These are phyloP conservation scores for Colletotrichum sansevieriae DNA, from an alignment of 2,329 filamentous ascomycete genomes.

Conservation along the genomic window DNA sequence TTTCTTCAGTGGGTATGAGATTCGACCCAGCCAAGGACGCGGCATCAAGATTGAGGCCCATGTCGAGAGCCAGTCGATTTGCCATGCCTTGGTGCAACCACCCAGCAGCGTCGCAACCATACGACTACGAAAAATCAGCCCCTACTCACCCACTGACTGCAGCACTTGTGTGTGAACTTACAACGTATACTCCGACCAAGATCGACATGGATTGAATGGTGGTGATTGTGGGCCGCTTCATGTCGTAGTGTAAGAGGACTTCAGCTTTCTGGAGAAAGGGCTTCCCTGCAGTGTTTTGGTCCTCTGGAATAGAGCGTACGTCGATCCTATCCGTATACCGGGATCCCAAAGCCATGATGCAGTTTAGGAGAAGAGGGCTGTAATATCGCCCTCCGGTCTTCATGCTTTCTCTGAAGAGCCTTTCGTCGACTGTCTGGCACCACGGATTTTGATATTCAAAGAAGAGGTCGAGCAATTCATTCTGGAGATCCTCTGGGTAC, in stretches of 20 bases:
- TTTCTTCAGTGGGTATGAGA: conserved; percentile 46
- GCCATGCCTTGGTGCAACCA: conserved; percentile 56
- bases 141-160: accelerated
- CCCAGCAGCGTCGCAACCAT: conserved; percentile 51
- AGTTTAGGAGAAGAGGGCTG: conserved; percentile 50
- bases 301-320: conserved; percentile 47
- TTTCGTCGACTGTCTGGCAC: conserved; percentile 52
- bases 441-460: conserved; percentile 55
- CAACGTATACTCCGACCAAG: conserved; percentile 48
- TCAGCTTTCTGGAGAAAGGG: conserved; percentile 49
- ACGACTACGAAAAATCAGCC: conserved; percentile 45
- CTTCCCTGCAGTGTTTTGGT: conserved; percentile 51
- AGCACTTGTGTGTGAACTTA: conserved; percentile 5
- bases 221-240: conserved; percentile 50
- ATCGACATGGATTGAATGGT: conserved; percentile 53
- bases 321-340: conserved; percentile 51
- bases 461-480: conserved; percentile 51
- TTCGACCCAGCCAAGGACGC: conserved; percentile 45
- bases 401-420: conserved; percentile 50
- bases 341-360: conserved; percentile 51
- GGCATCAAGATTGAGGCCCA: conserved; percentile 54
- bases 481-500: conserved; percentile 45
- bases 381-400: conserved; percentile 47
- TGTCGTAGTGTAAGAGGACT: conserved; percentile 42
- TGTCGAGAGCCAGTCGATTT: conserved; percentile 51